A percentile compares a stretch with the other conserved stretches of the same genome.
phyloP scores from a whole-genome alignment of 2,329 filamentous ascomycete genomes.

The Claviceps cyperi region DNA sequence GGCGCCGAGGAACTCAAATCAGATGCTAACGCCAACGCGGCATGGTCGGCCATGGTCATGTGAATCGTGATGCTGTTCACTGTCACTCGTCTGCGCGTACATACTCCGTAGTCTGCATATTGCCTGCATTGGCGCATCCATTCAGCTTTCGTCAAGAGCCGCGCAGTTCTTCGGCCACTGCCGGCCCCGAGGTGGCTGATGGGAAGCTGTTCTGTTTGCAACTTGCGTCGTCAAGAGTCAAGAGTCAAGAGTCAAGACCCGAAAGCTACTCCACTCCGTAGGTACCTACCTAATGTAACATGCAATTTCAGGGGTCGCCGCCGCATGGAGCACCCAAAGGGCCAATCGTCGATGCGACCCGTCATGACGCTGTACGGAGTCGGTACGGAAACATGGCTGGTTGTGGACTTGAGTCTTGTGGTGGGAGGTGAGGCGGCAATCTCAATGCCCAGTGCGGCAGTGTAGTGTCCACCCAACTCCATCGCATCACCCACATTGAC shows the following conservation, averaged over 20 bases:
- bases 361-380: neutral
- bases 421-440: neutral
- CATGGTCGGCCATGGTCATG: slow-evolving; percentile 11
- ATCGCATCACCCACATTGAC: neutral
- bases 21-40: slow-evolving; percentile 15
- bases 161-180: neutral
- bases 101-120: slow-evolving; percentile 1
- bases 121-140: neutral
- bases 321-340: neutral
- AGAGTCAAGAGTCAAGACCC: neutral
- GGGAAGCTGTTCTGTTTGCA: neutral
- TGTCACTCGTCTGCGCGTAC: neutral
- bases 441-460: neutral
- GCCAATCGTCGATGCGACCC: neutral
- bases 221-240: neutral
- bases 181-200: neutral
- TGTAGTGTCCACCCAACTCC: neutral
- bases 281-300: too few relatives aligned
- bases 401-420: neutral
- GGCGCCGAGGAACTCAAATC: slow-evolving; percentile 8
- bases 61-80: neutral
- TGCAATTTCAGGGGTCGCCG: neutral
- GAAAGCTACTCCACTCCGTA: too few relatives aligned
- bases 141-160: slow-evolving; percentile 4
- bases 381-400: neutral